Percentiles rank a stretch among this genome's conserved stretches.
Evolutionary conservation across 1,139 yeast genomes (phyloP).

Genomic region (Geotrichum aggregatum): DNA sequence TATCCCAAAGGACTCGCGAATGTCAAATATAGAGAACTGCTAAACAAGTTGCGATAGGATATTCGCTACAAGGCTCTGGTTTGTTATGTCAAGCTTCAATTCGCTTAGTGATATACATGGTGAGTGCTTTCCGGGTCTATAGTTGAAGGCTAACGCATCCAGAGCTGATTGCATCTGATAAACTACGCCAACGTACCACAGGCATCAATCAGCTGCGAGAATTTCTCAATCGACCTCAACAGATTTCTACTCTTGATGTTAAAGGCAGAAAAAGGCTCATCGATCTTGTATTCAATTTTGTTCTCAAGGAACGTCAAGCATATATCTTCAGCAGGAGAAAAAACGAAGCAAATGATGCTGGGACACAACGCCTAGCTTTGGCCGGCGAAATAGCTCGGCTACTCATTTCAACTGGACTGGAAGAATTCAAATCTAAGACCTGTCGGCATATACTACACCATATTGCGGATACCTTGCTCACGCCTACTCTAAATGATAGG

Average conservation of each 20-base stretch:
- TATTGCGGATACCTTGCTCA: constrained; percentile 9
- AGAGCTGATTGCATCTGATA: constrained; percentile 17
- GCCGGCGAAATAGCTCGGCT: constrained; percentile 13
- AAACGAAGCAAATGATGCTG: constrained; percentile 14
- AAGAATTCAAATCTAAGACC: constrained; percentile 10
- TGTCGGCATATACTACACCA: constrained; percentile 9
- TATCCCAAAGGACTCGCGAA: too few species aligned
- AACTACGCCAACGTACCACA: constrained; percentile 16
- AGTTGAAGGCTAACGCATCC: neutral
- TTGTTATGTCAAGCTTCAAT: constrained; percentile 9
- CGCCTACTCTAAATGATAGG: constrained; percentile 13
- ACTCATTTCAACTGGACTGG: constrained; percentile 9
- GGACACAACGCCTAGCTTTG: constrained; percentile 5
- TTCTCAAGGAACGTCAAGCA: constrained; percentile 11
- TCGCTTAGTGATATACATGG: constrained; percentile 9
- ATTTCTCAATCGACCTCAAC: constrained; percentile 8
- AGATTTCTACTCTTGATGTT: constrained; percentile 3
- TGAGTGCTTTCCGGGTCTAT: neutral
- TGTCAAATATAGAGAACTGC: too few species aligned
- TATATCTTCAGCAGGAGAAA: constrained; percentile 7
- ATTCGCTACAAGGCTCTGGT: too few species aligned
- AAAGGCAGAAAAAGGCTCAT: constrained; percentile 8
- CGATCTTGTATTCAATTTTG: constrained; percentile 6
- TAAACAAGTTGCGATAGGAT: too few species aligned
- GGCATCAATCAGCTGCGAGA: constrained; percentile 16